These are phyloP conservation scores for Talaromyces borbonicus DNA, from an alignment of 495 filamentous ascomycete genomes.

Conservation along the genomic window DNA sequence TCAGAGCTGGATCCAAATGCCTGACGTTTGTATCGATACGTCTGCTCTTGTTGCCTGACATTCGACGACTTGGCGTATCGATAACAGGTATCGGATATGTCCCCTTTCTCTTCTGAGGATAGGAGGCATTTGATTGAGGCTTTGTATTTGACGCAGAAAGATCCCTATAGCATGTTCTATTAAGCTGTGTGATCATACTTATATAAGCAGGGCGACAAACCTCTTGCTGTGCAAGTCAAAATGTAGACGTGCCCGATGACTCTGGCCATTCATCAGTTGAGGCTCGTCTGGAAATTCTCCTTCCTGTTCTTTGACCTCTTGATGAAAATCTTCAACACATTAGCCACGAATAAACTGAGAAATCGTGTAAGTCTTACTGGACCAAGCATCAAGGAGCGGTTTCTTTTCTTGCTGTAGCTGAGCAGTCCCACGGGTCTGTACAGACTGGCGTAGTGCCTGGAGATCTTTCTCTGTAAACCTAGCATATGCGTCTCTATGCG, in stretches of 20 bases:
- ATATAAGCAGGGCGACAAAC: background rate
- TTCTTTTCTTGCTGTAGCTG: background rate
- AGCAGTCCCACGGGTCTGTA: background rate
- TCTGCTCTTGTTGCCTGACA: background rate
- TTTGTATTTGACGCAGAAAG: background rate
- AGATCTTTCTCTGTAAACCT: background rate
- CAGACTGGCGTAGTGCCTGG: background rate
- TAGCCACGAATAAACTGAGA: too few relatives aligned
- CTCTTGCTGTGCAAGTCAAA: background rate
- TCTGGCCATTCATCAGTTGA: constrained; percentile 25
- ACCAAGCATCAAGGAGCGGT: constrained; percentile 17
- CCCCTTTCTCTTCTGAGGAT: too few relatives aligned
- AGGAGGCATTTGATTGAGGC: too few relatives aligned
- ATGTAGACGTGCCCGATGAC: constrained; percentile 21
- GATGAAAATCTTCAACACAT: constrained; percentile 20
- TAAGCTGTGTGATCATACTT: background rate
- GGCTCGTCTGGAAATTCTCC: constrained; percentile 19
- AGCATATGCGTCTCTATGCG: background rate
- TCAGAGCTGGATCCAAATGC: background rate
- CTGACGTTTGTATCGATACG: background rate
- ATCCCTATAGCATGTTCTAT: background rate
- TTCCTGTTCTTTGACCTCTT: constrained; percentile 17
- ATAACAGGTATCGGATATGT: too few relatives aligned
- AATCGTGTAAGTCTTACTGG: constrained; percentile 15
- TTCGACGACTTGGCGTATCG: too few relatives aligned